A percentile compares a stretch with the other conserved stretches of the same genome.
phyloP scores from a whole-genome alignment of 768 basidiomycete species.

The Pleurotus tuoliensis region DNA sequence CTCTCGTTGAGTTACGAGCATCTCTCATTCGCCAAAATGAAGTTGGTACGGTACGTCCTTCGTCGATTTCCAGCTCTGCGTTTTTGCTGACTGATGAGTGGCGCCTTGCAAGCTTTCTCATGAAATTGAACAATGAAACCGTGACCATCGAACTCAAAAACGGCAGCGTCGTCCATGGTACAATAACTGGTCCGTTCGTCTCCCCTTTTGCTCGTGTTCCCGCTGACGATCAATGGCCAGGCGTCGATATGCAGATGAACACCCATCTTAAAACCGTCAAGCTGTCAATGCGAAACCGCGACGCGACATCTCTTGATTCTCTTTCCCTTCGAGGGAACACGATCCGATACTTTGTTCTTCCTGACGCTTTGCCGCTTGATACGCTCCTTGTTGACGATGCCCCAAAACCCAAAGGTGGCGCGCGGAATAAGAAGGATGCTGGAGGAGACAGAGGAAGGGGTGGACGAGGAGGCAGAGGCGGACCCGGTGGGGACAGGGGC shows the following conservation, averaged over 20 bases:
- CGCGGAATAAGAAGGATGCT: slow-evolving; percentile 75
- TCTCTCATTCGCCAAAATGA: too few species aligned
- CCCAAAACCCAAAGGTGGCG: slow-evolving; percentile 80
- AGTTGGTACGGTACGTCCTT: too few species aligned
- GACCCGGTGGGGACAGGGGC: slow-evolving; percentile 48
- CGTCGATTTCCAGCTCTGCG: too few species aligned
- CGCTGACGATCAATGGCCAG: slow-evolving; percentile 34
- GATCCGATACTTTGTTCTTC: slow-evolving; percentile 95
- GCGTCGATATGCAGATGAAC: slow-evolving; percentile 99
- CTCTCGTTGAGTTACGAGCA: too few species aligned
- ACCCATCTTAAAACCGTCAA: slow-evolving; percentile 98
- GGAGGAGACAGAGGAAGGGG: slow-evolving; percentile 56
- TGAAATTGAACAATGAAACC: slow-evolving; percentile 99
- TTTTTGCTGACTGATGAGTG: too few species aligned
- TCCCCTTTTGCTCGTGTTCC: background rate
- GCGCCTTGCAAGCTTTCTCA: slow-evolving; percentile 69
- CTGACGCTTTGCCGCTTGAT: slow-evolving; percentile 93
- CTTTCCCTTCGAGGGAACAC: slow-evolving; percentile 96
- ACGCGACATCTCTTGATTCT: slow-evolving; percentile 81
- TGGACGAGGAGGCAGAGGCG: slow-evolving; percentile 38
- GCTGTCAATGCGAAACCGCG: slow-evolving; percentile 89
- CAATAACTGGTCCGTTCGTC: slow-evolving; percentile 78
- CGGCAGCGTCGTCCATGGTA: slow-evolving; percentile 91
- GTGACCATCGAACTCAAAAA: slow-evolving; percentile 98
- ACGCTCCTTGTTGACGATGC: slow-evolving; percentile 97